Conservation (phyloP, 2,329 filamentous ascomycete species). For the Elsinoe arachidis region DNA sequence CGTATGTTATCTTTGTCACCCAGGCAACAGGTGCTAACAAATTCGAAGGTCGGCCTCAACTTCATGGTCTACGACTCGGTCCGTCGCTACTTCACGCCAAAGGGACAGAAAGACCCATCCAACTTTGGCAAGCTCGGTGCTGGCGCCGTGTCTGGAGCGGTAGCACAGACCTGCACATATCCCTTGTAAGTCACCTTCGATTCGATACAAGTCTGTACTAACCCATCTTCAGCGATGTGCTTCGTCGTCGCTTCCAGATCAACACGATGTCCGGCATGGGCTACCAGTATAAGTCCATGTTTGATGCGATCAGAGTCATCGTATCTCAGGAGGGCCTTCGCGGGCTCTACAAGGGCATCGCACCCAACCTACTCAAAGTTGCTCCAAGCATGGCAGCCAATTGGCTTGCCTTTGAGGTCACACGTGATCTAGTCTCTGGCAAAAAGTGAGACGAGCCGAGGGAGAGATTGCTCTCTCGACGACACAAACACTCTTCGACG, state of each 20-base stretch:
- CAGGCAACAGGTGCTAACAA: constrained; percentile 16
- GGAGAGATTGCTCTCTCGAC: constrained; percentile 34
- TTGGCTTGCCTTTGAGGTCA: constrained; percentile 95
- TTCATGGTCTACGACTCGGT: constrained; percentile 97
- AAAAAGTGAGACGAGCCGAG: constrained; percentile 36
- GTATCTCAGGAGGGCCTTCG: constrained; percentile 70
- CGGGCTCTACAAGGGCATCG: constrained; percentile 91
- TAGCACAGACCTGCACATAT: constrained; percentile 96
- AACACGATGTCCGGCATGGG: constrained; percentile 99
- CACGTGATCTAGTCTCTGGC: constrained; percentile 71
- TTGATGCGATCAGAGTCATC: constrained; percentile 75
- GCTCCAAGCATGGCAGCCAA: constrained; percentile 97
- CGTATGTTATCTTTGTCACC: constrained; percentile 39
- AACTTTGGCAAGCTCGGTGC: constrained; percentile 74
- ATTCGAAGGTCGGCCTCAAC: constrained; percentile 72
- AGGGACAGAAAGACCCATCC: constrained; percentile 76
- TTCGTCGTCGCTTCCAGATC: constrained; percentile 91
- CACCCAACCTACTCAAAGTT: constrained; percentile 91
- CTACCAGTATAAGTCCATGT: constrained; percentile 83
- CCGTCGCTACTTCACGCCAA: constrained; percentile 72
- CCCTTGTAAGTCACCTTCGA: constrained; percentile 63
- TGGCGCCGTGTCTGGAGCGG: constrained; percentile 87
- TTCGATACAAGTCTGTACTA: not conserved
- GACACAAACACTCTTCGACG: not conserved
- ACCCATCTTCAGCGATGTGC: constrained; percentile 59